These are phyloP conservation scores for Cymbopogon flexuosus DNA, from an alignment of 202 grass and related monocot genomes.

Conservation along the genomic window DNA sequence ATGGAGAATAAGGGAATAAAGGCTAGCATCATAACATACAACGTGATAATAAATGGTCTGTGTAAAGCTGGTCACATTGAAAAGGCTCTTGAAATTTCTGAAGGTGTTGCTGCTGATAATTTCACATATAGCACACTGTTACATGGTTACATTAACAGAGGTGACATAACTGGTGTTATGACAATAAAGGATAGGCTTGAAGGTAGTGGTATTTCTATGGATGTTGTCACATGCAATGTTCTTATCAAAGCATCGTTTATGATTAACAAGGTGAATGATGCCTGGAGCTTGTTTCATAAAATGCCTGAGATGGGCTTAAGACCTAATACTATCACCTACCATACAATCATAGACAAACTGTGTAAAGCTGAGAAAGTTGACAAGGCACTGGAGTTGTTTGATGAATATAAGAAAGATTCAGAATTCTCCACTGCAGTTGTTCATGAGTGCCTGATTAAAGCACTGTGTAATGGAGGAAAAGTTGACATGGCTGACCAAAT, in stretches of 20 bases:
- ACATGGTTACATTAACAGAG: slow-evolving; percentile 61
- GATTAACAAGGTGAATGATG: slow-evolving; percentile 63
- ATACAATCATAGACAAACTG: slow-evolving; percentile 53
- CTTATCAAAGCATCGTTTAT: slow-evolving; percentile 76
- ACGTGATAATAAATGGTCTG: slow-evolving; percentile 66
- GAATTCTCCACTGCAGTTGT: slow-evolving; percentile 34
- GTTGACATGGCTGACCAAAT: slow-evolving; percentile 46
- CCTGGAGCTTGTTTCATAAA: slow-evolving; percentile 61
- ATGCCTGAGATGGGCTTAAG: slow-evolving; percentile 62
- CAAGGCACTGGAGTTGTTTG: slow-evolving; percentile 58
- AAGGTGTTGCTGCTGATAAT: slow-evolving; percentile 64
- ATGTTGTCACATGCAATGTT: slow-evolving; percentile 70
- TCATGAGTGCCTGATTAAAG: slow-evolving; percentile 52
- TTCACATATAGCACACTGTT: slow-evolving; percentile 79
- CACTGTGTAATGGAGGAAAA: slow-evolving; percentile 54
- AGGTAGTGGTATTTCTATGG: slow-evolving; percentile 47
- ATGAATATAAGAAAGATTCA: slow-evolving; percentile 47
- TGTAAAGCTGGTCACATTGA: slow-evolving; percentile 61
- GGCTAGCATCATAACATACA: slow-evolving; percentile 48
- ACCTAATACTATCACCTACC: slow-evolving; percentile 68
- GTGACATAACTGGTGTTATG: slow-evolving; percentile 42
- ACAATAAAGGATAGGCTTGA: slow-evolving; percentile 53
- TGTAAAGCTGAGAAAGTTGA: slow-evolving; percentile 58
- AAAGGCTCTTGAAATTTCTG: slow-evolving; percentile 56
- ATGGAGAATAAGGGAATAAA: slow-evolving; percentile 59